These are phyloP conservation scores for Aspergillus jensenii DNA, from an alignment of 2,329 filamentous ascomycete species.

Conservation along the genomic window DNA sequence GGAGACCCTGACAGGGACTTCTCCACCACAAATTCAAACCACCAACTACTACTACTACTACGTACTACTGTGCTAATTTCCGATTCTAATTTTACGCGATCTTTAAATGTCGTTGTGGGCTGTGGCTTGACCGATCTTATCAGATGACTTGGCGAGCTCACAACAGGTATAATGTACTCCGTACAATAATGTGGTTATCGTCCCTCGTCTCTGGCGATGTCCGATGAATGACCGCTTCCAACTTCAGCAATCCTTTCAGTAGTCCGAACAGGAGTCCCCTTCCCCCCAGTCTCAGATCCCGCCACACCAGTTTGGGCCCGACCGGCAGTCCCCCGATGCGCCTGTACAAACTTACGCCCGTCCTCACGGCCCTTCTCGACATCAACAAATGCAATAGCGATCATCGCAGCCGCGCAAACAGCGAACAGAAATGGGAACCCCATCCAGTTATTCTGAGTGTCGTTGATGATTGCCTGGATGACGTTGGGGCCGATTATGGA, in stretches of 20 bases:
- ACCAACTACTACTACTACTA: not conserved
- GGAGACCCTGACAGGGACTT: not conserved
- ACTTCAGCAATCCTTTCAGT: not conserved
- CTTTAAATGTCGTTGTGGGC: not conserved
- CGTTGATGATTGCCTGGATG: conserved; percentile 45
- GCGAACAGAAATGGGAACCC: conserved; percentile 46
- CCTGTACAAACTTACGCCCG: conserved; percentile 37
- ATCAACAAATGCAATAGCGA: conserved; percentile 42
- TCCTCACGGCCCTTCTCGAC: conserved; percentile 43
- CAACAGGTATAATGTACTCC: not conserved
- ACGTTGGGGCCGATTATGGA: conserved; percentile 47
- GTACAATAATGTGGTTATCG: not conserved
- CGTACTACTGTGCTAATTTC: too few species aligned
- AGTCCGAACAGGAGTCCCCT: not conserved
- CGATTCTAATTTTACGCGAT: not conserved
- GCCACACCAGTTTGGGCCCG: not conserved
- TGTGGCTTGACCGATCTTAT: conserved; percentile 6
- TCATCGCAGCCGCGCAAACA: conserved; percentile 38
- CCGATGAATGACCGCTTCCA: not conserved
- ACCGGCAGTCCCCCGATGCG: conserved; percentile 29
- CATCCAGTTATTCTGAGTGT: conserved; percentile 45
- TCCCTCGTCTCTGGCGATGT: not conserved
- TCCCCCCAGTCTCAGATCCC: not conserved
- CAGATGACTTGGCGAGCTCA: conserved; percentile 13
- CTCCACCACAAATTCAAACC: not conserved